Evolutionary conservation across 2,329 filamentous ascomycete genomes (phyloP), one percentile per base, ranked within the genome.

Genomic region (Ilyonectria mors-panacis): DNA sequence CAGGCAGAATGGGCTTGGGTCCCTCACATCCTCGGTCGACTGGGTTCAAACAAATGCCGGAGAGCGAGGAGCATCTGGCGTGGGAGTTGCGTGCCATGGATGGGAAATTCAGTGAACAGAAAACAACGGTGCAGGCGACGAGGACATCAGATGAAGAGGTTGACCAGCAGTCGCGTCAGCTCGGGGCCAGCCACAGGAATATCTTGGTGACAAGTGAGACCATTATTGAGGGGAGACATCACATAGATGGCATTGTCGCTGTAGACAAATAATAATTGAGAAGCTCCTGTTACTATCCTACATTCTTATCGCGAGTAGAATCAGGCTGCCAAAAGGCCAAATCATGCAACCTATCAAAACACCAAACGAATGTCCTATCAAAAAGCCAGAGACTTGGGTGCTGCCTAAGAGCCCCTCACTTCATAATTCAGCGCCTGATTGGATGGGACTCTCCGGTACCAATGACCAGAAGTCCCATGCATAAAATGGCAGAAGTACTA

Each of bases 1-100:
- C 50, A 39, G 15, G 50, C 8, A 54, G 53, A 2, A 35, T 55
- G 37, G 57, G 53, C 7, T 28, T 23, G 1, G 33, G 28, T 17
- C 28, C 35, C 4, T 54, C 44, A 6, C 48, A 59, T 13, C 28
- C 45, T 33, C 44, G 63, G 4, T 45, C 37, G 6, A 30, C 35
- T 2, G 56, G 51, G 1, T 59, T 61, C 28, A 39, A 53, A 4
- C 57, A 55, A 33, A 61, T 65, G 51, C 60, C 62, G 8, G 62
- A 68, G 13, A 68, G 66, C 15, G 62, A 68, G 35, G 66, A 68
- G 30, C 56, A 65, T 19, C 42, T 68, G 26, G 66, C 66, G 1
- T 65, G 51, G 56, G 62, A 68, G 10, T 59, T 67, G 64, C 13
- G 19, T n/a, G 26, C 17, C 15, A 47, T 62, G 26, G 59, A 48